Base-by-base conservation (phyloP, 192 early-diverging fungal genomes). In the Backusella liffmaniae region DNA sequence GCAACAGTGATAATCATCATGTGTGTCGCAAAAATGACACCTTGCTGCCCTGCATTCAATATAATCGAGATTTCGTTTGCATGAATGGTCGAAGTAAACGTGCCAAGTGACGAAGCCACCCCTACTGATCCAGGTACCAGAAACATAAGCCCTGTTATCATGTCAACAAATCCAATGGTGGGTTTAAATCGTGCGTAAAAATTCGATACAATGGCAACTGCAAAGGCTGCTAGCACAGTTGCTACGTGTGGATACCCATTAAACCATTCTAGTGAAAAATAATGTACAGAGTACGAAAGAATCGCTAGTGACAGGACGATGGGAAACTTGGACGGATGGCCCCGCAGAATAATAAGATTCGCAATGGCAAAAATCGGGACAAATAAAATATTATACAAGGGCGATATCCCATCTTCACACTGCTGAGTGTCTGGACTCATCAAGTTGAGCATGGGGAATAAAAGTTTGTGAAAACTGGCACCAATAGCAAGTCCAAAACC, bases 401-500 rank as follows among this genome's bases (percentile, higher is more conserved):
- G 67, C 21, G 74, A 76, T 10, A 76, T 67, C 13, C 42, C 44
- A 13, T 42, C 37, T 34, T 68, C 46, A 13, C 74, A 76, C 30
- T 16, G 53, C 21, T 67, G 37, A 5, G 26, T 53, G 36, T 69
- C 67, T 26, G 66, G 46, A 39, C 66, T 68, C 34, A 51, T 49
- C 13, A 76, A 32, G 7, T 42, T 42, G 29, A 76, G 67, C n/a
- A 42, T n/a, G 21, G 74, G 74, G n/a, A 68, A 76, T 26, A 76
- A 36, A 8, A 76, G 30, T 49, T 76, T 39, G 21, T 76, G 74
- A 23, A 42, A 44, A 39, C 66, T 76, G 16, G 74, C 66, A 3
- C 74, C 74, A 39, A 76, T 76, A 7, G 74, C 74, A 36, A 76
- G 68, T 4, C 74, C 74, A 39, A 76, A 76, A 26, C 74, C 74